phyloP scores from a whole-genome alignment of 2,329 filamentous ascomycete genomes.

The Talaromyces sp. region DNA sequence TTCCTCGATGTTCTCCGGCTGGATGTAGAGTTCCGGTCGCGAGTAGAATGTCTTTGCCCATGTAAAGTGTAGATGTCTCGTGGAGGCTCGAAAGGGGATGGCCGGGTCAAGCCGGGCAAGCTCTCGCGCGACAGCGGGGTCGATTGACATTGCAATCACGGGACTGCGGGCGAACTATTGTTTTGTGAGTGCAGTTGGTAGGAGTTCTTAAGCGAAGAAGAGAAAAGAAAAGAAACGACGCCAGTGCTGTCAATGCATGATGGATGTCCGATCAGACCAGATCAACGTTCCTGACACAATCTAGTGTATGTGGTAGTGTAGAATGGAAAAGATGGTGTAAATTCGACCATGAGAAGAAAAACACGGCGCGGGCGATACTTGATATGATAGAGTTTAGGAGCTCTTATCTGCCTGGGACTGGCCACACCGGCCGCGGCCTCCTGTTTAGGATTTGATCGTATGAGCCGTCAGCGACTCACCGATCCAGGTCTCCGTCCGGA shows the following conservation, averaged over 20 bases:
- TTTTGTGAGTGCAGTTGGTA: background rate
- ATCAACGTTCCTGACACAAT: background rate
- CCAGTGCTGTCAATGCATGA: slow-evolving; percentile 9
- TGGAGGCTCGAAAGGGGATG: slow-evolving; percentile 71
- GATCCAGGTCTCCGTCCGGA: background rate
- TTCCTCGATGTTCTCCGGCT: slow-evolving; percentile 72
- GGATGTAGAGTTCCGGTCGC: slow-evolving; percentile 84
- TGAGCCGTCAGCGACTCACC: background rate
- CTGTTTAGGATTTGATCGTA: background rate
- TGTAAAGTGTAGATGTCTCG: slow-evolving; percentile 75
- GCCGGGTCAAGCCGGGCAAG: slow-evolving; percentile 56
- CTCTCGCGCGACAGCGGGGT: slow-evolving; percentile 51
- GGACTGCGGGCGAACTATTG: background rate
- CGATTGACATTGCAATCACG: slow-evolving; percentile 28
- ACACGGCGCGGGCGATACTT: background rate
- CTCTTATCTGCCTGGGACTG: background rate
- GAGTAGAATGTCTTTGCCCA: slow-evolving; percentile 94
- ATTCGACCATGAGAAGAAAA: background rate
- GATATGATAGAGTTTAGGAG: slow-evolving; percentile 4
- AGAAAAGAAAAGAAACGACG: background rate
- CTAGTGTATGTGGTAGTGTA: background rate
- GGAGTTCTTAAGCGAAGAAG: no score
- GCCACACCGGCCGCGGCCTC: background rate
- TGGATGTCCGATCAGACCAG: background rate
- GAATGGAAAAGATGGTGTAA: background rate